A percentile compares a stretch with the other conserved stretches of the same genome.
phyloP scores from a whole-genome alignment of 2,329 filamentous ascomycete genomes.

The Pyrenochaeta sp. region DNA sequence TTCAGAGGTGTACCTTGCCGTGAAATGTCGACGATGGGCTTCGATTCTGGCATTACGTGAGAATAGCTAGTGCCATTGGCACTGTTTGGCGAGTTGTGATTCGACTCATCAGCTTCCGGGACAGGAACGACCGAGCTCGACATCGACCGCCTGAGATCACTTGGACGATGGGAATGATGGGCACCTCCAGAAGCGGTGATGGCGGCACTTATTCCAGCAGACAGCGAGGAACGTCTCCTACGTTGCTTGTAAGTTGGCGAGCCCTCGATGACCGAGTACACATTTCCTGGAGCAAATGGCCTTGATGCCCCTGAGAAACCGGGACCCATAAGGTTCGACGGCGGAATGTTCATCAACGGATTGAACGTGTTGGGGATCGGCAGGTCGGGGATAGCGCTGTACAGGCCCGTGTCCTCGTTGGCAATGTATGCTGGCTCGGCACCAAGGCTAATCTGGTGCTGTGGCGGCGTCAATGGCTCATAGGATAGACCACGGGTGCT shows the following conservation, averaged over 20 bases:
- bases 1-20: constrained; percentile 90
- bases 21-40: constrained; percentile 78
- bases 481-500: constrained; percentile 95
- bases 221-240: constrained; percentile 90
- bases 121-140: constrained; percentile 86
- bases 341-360: constrained; percentile 89
- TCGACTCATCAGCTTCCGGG: constrained; percentile 78
- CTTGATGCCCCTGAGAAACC: constrained; percentile 78
- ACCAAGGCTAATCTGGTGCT: constrained; percentile 82
- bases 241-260: constrained; percentile 99
- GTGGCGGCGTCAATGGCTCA: constrained; percentile 94
- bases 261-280: constrained; percentile 95
- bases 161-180: constrained; percentile 77
- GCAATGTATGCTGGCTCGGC: constrained; percentile 96
- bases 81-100: constrained; percentile 80
- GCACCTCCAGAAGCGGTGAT: constrained; percentile 65
- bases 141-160: constrained; percentile 89
- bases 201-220: constrained; percentile 77
- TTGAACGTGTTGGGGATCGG: constrained; percentile 79
- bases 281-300: constrained; percentile 75
- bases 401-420: constrained; percentile 95
- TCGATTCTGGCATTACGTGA: constrained; percentile 76
- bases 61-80: constrained; percentile 65
- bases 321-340: constrained; percentile 80
- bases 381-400: constrained; percentile 93